These are phyloP conservation scores for Dothistroma pini DNA, from an alignment of 2,329 filamentous ascomycete genomes.

Conservation along the genomic window DNA sequence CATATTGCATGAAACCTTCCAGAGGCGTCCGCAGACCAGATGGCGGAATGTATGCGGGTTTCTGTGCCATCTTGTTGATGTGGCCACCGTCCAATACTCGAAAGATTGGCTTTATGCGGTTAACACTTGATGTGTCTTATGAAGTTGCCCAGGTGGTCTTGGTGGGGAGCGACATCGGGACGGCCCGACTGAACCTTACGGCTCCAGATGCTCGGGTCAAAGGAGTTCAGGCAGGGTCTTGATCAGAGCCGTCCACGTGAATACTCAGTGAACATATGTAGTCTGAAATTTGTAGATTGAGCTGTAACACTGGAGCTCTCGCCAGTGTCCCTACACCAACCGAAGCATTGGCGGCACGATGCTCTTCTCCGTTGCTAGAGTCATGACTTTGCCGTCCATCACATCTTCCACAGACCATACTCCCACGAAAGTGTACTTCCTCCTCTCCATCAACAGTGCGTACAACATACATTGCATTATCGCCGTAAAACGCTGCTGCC, in stretches of 20 bases:
- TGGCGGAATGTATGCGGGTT: constrained; percentile 11
- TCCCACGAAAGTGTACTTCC: constrained; percentile 1
- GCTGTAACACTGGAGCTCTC: too few species aligned
- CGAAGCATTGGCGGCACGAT: neutral
- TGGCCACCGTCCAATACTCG: too few species aligned
- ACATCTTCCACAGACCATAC: constrained; percentile 6
- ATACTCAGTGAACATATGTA: too few species aligned
- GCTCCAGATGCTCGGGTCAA: neutral
- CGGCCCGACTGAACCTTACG: neutral
- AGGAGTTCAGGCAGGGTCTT: neutral
- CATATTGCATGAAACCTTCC: constrained; percentile 12
- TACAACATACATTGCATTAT: constrained; percentile 2
- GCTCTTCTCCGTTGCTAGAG: neutral
- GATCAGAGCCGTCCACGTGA: too few species aligned
- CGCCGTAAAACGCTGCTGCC: constrained; percentile 2
- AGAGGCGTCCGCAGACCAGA: constrained; percentile 10
- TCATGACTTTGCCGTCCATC: constrained; percentile 6
- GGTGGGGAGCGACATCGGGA: neutral
- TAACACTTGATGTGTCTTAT: neutral
- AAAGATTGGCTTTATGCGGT: too few species aligned
- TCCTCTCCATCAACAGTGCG: neutral
- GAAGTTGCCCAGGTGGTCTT: neutral
- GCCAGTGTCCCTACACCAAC: neutral
- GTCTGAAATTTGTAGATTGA: too few species aligned
- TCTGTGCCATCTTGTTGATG: constrained; percentile 1